These are phyloP conservation scores for Eucalyptus sp. DNA, from an alignment of 345 rosid species.

Conservation along the genomic window DNA sequence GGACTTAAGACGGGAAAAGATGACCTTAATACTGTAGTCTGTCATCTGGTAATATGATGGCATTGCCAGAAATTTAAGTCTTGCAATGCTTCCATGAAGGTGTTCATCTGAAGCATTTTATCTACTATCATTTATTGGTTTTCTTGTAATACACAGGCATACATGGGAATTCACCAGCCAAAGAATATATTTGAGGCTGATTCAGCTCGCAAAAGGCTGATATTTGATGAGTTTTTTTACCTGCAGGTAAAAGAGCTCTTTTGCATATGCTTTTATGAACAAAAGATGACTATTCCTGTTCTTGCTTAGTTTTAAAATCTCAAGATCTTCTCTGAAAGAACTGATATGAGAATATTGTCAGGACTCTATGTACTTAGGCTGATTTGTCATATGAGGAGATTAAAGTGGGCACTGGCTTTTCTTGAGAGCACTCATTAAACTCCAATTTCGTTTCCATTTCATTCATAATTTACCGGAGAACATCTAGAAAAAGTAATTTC, in stretches of 20 bases:
- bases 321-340: background rate
- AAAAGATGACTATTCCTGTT: background rate
- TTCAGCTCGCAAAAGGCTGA: constrained; percentile 87
- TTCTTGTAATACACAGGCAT: constrained; percentile 51
- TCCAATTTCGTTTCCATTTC: background rate
- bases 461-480: background rate
- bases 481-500: background rate
- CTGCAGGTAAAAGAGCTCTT: constrained; percentile 50
- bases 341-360: background rate
- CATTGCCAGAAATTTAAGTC: background rate
- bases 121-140: background rate
- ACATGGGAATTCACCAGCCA: constrained; percentile 76
- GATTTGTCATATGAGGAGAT: background rate
- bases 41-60: background rate
- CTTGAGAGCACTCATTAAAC: background rate
- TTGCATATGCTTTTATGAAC: background rate
- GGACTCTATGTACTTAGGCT: background rate
- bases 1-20: background rate
- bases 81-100: background rate
- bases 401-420: background rate
- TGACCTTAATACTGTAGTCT: background rate
- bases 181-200: constrained; percentile 73
- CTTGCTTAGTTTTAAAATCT: background rate
- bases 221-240: constrained; percentile 91
- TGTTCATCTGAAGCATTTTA: background rate